phyloP scores from a whole-genome alignment of 2,329 filamentous ascomycete species.

The Chaetothyriales sp. region DNA sequence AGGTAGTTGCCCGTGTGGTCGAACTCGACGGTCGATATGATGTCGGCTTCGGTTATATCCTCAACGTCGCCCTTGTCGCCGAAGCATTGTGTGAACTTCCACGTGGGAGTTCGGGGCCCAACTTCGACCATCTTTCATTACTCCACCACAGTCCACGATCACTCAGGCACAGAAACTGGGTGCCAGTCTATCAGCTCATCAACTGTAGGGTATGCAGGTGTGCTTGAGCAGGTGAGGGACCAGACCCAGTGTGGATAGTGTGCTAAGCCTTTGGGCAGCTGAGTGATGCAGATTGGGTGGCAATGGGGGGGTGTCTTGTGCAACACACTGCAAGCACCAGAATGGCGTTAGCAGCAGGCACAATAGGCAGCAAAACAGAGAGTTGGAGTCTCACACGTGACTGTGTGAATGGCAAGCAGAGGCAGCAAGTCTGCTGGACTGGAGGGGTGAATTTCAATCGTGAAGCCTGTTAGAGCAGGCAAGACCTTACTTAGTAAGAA shows the following conservation, averaged over 20 bases:
- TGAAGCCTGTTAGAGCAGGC: neutral
- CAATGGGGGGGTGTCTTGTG: neutral
- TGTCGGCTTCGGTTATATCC: slow-evolving; percentile 74
- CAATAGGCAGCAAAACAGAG: neutral
- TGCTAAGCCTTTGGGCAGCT: slow-evolving; percentile 1
- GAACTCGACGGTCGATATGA: slow-evolving; percentile 39
- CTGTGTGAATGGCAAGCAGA: neutral
- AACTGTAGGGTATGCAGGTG: neutral
- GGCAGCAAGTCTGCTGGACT: neutral
- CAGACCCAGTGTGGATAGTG: neutral
- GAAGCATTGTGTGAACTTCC: slow-evolving; percentile 99
- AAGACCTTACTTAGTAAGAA: neutral
- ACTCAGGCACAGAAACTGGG: neutral
- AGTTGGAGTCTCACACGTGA: neutral
- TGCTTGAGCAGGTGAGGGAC: slow-evolving; percentile 2
- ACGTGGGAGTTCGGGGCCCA: slow-evolving; percentile 86
- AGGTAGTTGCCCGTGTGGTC: slow-evolving; percentile 38
- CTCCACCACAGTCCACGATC: slow-evolving; percentile 8
- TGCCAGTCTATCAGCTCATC: neutral
- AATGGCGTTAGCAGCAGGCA: neutral
- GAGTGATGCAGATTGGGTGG: slow-evolving; percentile 2
- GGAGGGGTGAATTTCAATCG: neutral
- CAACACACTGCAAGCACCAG: neutral
- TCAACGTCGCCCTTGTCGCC: slow-evolving; percentile 99
- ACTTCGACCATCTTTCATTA: slow-evolving; percentile 79